These are phyloP conservation scores for Bruguiera gymnorhiza DNA, from an alignment of 345 rosid species.

Conservation along the genomic window DNA sequence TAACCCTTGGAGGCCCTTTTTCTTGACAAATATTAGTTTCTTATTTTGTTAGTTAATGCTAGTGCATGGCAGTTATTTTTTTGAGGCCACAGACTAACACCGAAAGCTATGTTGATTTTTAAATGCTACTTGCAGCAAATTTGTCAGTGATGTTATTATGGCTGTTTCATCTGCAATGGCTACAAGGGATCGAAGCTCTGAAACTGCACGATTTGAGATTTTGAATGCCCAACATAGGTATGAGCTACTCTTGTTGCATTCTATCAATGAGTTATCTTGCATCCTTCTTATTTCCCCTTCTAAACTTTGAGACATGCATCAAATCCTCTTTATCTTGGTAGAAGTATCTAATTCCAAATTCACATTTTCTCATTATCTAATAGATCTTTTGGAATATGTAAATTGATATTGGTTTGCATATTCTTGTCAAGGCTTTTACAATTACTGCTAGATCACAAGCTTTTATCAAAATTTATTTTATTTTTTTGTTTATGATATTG, in stretches of 20 bases:
- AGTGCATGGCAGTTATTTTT: not conserved
- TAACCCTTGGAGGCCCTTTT: no score
- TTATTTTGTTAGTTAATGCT: not conserved
- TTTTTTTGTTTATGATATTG: not conserved
- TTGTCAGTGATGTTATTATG: constrained; percentile 81
- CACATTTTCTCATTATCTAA: no score
- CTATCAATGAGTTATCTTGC: not conserved
- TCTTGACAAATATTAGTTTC: not conserved
- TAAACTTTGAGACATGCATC: no score
- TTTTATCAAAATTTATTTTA: not conserved
- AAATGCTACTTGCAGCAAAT: constrained; percentile 63
- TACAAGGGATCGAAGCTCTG: constrained; percentile 85
- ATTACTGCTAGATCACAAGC: not conserved
- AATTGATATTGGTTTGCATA: not conserved
- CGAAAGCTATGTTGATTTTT: constrained; percentile 18
- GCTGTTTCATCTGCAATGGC: constrained; percentile 85
- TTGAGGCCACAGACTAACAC: no score
- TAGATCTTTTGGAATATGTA: not conserved
- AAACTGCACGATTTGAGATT: constrained; percentile 91
- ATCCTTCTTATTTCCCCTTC: not conserved
- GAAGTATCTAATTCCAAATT: no score
- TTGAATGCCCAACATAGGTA: constrained; percentile 80
- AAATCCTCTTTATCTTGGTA: no score
- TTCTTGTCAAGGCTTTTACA: not conserved
- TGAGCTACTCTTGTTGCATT: not conserved